These are phyloP conservation scores for Fusarium phyllophilum DNA, from an alignment of 2,329 filamentous ascomycete genomes.

Conservation along the genomic window DNA sequence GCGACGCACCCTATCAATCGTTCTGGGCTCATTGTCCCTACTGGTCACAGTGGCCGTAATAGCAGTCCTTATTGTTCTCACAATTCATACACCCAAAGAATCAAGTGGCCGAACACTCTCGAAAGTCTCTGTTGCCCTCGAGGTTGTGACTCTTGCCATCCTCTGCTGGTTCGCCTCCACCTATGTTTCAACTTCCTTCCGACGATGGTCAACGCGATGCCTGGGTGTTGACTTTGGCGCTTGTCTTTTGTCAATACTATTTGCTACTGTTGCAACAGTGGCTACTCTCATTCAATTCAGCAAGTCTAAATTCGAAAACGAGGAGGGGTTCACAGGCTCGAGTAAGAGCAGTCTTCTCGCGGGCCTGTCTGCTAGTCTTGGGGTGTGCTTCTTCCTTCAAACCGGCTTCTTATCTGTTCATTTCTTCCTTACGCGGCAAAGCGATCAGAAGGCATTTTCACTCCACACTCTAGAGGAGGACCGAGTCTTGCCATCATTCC, in stretches of 20 bases:
- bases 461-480: slow-evolving; percentile 39
- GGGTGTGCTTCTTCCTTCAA: slow-evolving; percentile 58
- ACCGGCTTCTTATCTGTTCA: slow-evolving; percentile 59
- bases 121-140: slow-evolving; percentile 43
- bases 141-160: slow-evolving; percentile 43
- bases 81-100: slow-evolving; percentile 27
- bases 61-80: slow-evolving; percentile 35
- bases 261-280: slow-evolving; percentile 59
- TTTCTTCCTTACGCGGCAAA: slow-evolving; percentile 52
- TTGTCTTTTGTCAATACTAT: slow-evolving; percentile 53
- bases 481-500: slow-evolving; percentile 33
- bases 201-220: slow-evolving; percentile 38
- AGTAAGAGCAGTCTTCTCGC: slow-evolving; percentile 51
- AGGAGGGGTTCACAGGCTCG: slow-evolving; percentile 18
- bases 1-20: slow-evolving; percentile 32
- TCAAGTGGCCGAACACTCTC: slow-evolving; percentile 41
- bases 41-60: slow-evolving; percentile 36
- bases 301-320: slow-evolving; percentile 34
- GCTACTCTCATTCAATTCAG: slow-evolving; percentile 54
- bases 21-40: slow-evolving; percentile 36
- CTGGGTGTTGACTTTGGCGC: slow-evolving; percentile 42
- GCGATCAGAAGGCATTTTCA: slow-evolving; percentile 31
- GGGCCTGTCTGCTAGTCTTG: slow-evolving; percentile 57
- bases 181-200: slow-evolving; percentile 33
- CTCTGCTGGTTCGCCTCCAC: slow-evolving; percentile 50